Conservation (phyloP, 257 asterid genomes). For the Solanum gracilifrons region DNA sequence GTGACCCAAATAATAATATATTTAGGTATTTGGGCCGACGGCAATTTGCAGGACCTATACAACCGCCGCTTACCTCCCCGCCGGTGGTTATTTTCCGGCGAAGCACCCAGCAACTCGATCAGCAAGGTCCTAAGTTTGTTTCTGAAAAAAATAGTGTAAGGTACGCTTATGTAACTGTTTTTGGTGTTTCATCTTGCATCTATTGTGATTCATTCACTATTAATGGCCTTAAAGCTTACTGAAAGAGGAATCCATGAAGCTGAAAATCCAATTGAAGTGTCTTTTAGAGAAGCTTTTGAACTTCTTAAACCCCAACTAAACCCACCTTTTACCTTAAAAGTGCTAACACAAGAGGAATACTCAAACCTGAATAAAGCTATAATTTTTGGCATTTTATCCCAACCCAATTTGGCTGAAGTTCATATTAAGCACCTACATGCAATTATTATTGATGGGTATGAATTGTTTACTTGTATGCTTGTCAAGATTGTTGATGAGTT, state of each 20-base stretch:
- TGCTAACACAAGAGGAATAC: slow-evolving; percentile 52
- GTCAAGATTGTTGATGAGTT: slow-evolving; percentile 44
- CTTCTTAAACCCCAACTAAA: slow-evolving; percentile 39
- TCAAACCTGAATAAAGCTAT: slow-evolving; percentile 50
- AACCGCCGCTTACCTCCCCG: background rate
- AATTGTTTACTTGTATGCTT: slow-evolving; percentile 44
- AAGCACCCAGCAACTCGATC: background rate
- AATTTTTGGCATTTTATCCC: slow-evolving; percentile 47
- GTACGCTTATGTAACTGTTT: background rate
- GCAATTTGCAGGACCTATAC: background rate
- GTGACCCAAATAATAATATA: background rate
- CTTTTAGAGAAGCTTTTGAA: slow-evolving; percentile 45
- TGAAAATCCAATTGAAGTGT: slow-evolving; percentile 42
- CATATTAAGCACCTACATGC: slow-evolving; percentile 73
- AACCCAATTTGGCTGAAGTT: slow-evolving; percentile 35
- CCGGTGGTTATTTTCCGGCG: background rate
- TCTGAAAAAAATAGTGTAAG: background rate
- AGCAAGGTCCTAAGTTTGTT: background rate
- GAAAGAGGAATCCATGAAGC: slow-evolving; percentile 32
- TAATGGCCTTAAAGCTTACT: slow-evolving; percentile 28
- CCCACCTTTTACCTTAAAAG: slow-evolving; percentile 59
- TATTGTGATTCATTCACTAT: background rate
- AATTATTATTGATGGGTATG: slow-evolving; percentile 54
- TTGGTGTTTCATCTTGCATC: background rate
- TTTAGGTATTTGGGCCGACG: background rate